A percentile compares a stretch with the other conserved stretches of the same genome.
These are phyloP conservation scores for Funneliformis caledonium DNA, from an alignment of 371 early-diverging fungal species.

Conservation along the genomic window DNA sequence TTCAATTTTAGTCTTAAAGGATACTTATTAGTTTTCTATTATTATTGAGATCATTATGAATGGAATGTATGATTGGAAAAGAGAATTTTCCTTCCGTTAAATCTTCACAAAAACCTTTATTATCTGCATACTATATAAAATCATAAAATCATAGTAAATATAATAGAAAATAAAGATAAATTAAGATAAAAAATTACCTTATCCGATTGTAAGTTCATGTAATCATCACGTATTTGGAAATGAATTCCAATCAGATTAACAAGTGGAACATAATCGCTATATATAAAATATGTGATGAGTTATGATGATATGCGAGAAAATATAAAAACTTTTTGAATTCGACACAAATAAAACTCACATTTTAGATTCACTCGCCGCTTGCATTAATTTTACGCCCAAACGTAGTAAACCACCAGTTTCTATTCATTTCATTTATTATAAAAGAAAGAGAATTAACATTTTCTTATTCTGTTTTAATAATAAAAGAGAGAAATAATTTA, in stretches of 20 bases:
- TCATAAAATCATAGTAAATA: not conserved
- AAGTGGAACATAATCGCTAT: conserved; percentile 75
- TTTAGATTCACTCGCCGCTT: conserved; percentile 59
- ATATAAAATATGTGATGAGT: conserved; percentile 14
- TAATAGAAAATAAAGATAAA: not conserved
- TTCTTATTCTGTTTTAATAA: not conserved
- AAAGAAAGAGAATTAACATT: not conserved
- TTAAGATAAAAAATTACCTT: conserved; percentile 53
- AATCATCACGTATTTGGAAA: conserved; percentile 97
- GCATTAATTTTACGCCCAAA: conserved; percentile 92
- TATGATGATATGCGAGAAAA: not conserved
- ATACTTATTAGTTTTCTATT: conserved; percentile 72
- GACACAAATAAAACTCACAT: conserved; percentile 50
- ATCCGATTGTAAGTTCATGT: conserved; percentile 86
- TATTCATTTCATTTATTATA: conserved; percentile 43
- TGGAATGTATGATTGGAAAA: conserved; percentile 90
- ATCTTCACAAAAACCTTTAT: conserved; percentile 97
- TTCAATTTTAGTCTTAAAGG: not conserved
- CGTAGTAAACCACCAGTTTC: conserved; percentile 96
- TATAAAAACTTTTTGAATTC: not conserved
- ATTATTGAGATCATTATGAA: conserved; percentile 59
- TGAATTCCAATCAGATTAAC: conserved; percentile 90
- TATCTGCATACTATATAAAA: conserved; percentile 71
- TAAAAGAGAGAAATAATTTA: too few relatives aligned
- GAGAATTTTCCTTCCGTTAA: conserved; percentile 98